Evolutionary conservation across 208 protist species (phyloP), one percentile per base, ranked within the genome.

Genomic region (Crithidia bombi): DNA sequence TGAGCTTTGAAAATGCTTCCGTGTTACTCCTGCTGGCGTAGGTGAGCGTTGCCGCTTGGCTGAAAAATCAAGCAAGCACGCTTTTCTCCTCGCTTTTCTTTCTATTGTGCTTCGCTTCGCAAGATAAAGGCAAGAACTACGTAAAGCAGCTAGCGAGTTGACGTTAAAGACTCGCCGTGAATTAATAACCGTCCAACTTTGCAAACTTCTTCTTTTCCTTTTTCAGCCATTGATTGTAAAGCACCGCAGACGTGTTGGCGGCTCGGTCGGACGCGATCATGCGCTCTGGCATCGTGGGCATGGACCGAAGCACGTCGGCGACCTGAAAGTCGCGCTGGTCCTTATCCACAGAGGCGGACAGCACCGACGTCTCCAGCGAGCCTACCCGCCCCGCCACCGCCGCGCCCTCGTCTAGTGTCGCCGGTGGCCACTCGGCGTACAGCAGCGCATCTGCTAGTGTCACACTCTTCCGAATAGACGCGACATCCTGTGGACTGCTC

Each of bases 171-270:
- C 6, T 30, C 21, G n/a, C 46, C 30, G 17, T 32, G 33, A 3
- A 1, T 46, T 23, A 72, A 33, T 64, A 69, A 0, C 35, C 56
- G 23, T 68, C 66, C n/a, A 50, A 54, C 41, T 54, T 64, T 0
- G 68, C 57, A 30, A 64, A 55, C 38, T 55, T 72, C 25, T 68
- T 72, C 25, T 36, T 69, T 19, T 69, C 38, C n/a, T 68, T 68
- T 19, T 56, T 68, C 47, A 73, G 38, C 61, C 74, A 79, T 15
- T 44, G 36, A 46, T 79, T 77, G 64, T 77, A 77, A 47, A 77
- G 43, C n/a, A 77, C 64, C 1, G 71, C 55, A 30, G 71, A 71
- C 0, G 71, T 77, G 64, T 77, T 77, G 0, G 65, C 71, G 1
- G 71, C 71, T 1, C 71, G 19, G 25, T 77, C 71, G 1, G 71